These are phyloP conservation scores for Nigrograna mackinnonii DNA, from an alignment of 2,329 filamentous ascomycete species.

Conservation along the genomic window DNA sequence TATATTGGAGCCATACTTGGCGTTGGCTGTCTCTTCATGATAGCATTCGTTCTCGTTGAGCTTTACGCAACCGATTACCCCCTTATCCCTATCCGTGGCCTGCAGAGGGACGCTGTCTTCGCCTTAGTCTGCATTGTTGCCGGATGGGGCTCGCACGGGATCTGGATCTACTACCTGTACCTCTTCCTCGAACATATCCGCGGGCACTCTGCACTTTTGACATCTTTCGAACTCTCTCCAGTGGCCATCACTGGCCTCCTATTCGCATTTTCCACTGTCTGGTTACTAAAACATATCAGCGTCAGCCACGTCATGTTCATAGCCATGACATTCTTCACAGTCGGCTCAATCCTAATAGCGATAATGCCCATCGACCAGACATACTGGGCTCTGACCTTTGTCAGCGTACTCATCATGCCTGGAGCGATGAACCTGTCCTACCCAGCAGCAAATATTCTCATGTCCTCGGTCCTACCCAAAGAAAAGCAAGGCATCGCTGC, in stretches of 20 bases:
- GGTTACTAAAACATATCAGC: slow-evolving; percentile 22
- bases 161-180: slow-evolving; percentile 35
- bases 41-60: slow-evolving; percentile 58
- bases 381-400: slow-evolving; percentile 45
- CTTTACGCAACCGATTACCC: slow-evolving; percentile 50
- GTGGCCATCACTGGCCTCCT: slow-evolving; percentile 28
- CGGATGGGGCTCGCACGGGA: slow-evolving; percentile 35
- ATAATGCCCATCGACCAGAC: slow-evolving; percentile 42
- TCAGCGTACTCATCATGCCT: slow-evolving; percentile 29
- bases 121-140: slow-evolving; percentile 58
- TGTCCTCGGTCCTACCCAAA: slow-evolving; percentile 37
- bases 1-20: slow-evolving; percentile 61
- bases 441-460: slow-evolving; percentile 41
- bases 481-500: slow-evolving; percentile 57
- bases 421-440: slow-evolving; percentile 44
- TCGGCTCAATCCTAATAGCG: slow-evolving; percentile 41
- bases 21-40: slow-evolving; percentile 57
- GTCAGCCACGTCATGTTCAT: slow-evolving; percentile 29
- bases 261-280: slow-evolving; percentile 29
- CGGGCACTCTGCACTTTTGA: slow-evolving; percentile 23
- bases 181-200: slow-evolving; percentile 28
- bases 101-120: slow-evolving; percentile 55
- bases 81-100: slow-evolving; percentile 59
- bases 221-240: slow-evolving; percentile 24
- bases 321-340: slow-evolving; percentile 28